Conservation (phyloP, 1,139 yeast genomes). For the Meyerozyma sp. region DNA sequence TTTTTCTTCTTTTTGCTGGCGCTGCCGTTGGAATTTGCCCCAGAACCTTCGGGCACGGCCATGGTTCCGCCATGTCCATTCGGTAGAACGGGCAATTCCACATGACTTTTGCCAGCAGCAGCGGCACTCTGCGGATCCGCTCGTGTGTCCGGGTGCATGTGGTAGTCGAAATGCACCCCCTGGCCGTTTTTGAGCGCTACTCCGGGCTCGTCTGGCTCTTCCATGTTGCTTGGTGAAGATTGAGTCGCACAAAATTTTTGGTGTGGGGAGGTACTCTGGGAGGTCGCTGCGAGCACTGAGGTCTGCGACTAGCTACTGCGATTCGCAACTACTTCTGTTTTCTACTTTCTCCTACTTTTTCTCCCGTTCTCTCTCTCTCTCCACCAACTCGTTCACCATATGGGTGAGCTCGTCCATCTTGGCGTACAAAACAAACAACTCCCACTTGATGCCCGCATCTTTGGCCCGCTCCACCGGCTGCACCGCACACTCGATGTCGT, state of each 20-base stretch:
- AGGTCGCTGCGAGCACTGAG: too few species aligned
- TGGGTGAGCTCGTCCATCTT: conserved; percentile 42
- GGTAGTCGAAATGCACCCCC: conserved; percentile 56
- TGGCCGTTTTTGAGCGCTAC: conserved; percentile 39
- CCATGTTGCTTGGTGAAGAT: background rate
- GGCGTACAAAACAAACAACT: conserved; percentile 49
- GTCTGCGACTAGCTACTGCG: too few species aligned
- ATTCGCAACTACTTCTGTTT: too few species aligned
- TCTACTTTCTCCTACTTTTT: background rate
- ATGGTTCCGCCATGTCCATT: conserved; percentile 7
- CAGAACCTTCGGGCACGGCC: background rate
- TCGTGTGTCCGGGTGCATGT: conserved; percentile 3
- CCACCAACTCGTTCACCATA: conserved; percentile 36
- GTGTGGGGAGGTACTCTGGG: conserved; percentile 1
- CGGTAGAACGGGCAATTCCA: conserved; percentile 1
- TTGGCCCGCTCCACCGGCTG: conserved; percentile 59
- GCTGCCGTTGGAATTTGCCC: conserved; percentile 15
- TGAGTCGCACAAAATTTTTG: conserved; percentile 1
- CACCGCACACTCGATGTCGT: conserved; percentile 39
- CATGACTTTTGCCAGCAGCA: background rate
- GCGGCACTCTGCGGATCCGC: conserved; percentile 2
- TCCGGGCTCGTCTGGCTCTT: background rate
- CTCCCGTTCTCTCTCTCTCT: conserved; percentile 16
- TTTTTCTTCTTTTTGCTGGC: conserved; percentile 29
- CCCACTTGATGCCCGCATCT: conserved; percentile 61